phyloP scores from a whole-genome alignment of 2,329 filamentous ascomycete genomes.

The Coniochaeta sp. region DNA sequence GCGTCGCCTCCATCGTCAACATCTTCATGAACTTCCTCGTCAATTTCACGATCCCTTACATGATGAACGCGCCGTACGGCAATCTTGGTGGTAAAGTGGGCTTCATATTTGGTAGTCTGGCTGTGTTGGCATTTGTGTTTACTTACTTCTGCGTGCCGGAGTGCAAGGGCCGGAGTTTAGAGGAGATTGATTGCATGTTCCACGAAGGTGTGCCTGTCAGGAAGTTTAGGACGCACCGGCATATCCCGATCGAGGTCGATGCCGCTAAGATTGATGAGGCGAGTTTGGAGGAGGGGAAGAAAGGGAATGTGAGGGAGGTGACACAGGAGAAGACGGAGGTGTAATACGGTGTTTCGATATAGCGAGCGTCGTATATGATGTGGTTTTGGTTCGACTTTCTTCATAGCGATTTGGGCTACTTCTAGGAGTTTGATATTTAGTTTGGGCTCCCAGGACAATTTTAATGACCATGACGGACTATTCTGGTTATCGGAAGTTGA shows the following conservation, averaged over 20 bases:
- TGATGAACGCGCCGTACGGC: slow-evolving; percentile 26
- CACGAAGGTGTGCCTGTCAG: slow-evolving; percentile 10
- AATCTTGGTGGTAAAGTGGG: slow-evolving; percentile 26
- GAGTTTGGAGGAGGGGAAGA: not conserved
- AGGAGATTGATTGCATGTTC: slow-evolving; percentile 27
- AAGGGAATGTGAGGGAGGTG: not conserved
- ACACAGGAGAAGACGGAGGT: not conserved
- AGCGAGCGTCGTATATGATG: no score
- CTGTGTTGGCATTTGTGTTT: slow-evolving; percentile 15
- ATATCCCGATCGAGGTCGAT: not conserved
- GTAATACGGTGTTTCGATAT: not conserved
- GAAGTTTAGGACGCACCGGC: slow-evolving; percentile 10
- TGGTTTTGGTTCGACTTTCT: no score
- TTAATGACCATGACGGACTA: not conserved
- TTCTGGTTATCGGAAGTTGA: not conserved
- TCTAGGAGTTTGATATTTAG: no score
- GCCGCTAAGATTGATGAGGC: not conserved
- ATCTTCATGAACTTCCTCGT: slow-evolving; percentile 23
- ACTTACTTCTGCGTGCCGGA: slow-evolving; percentile 28
- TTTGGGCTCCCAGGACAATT: no score
- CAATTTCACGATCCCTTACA: slow-evolving; percentile 29
- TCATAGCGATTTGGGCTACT: no score
- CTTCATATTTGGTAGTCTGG: slow-evolving; percentile 25
- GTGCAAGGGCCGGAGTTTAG: slow-evolving; percentile 27
- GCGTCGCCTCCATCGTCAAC: slow-evolving; percentile 21